Conservation (phyloP, 441 rosid genomes). For the Mallotus japonicus region DNA sequence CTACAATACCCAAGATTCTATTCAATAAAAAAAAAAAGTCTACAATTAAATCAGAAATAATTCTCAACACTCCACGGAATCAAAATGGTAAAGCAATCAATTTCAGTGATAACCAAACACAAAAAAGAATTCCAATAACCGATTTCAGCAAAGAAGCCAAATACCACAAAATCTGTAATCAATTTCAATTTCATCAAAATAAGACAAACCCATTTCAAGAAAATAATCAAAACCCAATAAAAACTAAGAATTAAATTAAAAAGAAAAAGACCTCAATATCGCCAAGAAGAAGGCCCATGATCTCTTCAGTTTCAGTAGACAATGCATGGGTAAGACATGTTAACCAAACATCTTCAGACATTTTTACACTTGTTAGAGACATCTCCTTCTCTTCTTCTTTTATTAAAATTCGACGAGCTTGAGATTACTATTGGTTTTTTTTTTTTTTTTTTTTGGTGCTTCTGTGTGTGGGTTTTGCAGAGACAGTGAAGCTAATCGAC, state of each 20-base stretch:
- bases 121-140: not conserved
- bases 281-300: conserved; percentile 98
- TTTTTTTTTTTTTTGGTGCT: not conserved
- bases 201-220: not conserved
- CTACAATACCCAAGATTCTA: not conserved
- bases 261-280: conserved; percentile 63
- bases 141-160: not conserved
- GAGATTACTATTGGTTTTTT: not conserved
- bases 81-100: not conserved
- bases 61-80: not conserved
- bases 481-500: not conserved
- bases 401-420: not conserved
- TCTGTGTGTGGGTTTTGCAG: not conserved
- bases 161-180: not conserved
- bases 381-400: conserved; percentile 25
- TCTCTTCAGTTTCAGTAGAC: conserved; percentile 97
- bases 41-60: not conserved
- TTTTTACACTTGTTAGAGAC: conserved; percentile 76
- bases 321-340: conserved; percentile 94
- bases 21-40: not conserved
- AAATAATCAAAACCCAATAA: not conserved
- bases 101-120: not conserved
- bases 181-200: not conserved
- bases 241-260: not conserved
- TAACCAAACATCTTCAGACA: conserved; percentile 93